A percentile compares a stretch with the other conserved stretches of the same genome.
phyloP scores from a whole-genome alignment of 805 yeast genomes.

The Yamadazyma laniorum region DNA sequence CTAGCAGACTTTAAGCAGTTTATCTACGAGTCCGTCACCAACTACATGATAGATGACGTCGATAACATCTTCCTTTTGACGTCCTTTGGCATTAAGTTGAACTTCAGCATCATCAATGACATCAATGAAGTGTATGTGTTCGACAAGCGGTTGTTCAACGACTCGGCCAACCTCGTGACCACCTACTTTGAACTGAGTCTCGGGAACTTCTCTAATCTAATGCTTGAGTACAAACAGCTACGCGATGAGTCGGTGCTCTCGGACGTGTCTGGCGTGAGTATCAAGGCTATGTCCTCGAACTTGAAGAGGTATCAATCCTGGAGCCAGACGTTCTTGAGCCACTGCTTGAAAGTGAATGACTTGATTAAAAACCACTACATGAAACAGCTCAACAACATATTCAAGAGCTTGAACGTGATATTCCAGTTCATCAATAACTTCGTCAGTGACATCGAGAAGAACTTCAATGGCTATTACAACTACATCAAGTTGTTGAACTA shows the following conservation, averaged over 20 bases:
- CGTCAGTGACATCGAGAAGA: constrained; percentile 48
- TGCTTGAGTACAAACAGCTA: constrained; percentile 9
- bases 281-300: constrained; percentile 27
- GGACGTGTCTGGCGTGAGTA: background rate
- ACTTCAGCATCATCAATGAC: constrained; percentile 51
- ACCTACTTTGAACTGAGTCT: constrained; percentile 13
- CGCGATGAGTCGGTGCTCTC: background rate
- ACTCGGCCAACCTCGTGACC: constrained; percentile 5
- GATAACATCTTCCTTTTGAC: constrained; percentile 53
- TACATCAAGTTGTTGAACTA: constrained; percentile 36
- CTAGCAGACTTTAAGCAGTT: constrained; percentile 29
- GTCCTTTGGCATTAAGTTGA: constrained; percentile 63
- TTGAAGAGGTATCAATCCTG: constrained; percentile 51
- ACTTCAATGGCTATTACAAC: constrained; percentile 38
- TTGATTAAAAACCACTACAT: constrained; percentile 23
- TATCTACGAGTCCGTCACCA: constrained; percentile 26
- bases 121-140: constrained; percentile 57
- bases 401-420: constrained; percentile 47
- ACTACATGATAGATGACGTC: constrained; percentile 17
- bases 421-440: constrained; percentile 50
- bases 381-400: constrained; percentile 38
- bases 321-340: constrained; percentile 43
- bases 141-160: constrained; percentile 58
- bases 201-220: constrained; percentile 11
- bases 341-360: constrained; percentile 33